Evolutionary conservation across 768 basidiomycete genomes (phyloP), one percentile per base, ranked within the genome.

Genomic region (Tulasnella sp.): DNA sequence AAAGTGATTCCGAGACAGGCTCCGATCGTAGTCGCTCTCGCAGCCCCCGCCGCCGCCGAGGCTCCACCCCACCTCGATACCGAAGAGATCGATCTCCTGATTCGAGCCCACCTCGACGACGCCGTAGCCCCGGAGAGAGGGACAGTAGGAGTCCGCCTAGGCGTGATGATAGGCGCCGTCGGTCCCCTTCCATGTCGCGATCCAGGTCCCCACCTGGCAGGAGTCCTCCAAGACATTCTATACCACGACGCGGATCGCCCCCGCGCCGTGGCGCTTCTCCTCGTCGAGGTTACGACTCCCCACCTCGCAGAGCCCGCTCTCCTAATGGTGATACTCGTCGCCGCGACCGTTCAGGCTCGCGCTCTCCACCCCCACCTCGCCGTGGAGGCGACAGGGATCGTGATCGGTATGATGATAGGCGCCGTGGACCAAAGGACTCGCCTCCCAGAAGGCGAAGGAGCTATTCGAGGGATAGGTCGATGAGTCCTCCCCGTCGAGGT

Each of bases 1-100:
- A 67, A 0, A 74, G 73, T 44, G 82, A 83, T 57, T 83, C 83
- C 0, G 87, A 89, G 80, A 87, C 87, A 0, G 82, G 82, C 55
- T 77, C 73, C 6, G 80, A 80, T 67, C 85, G 84, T 1, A 74
- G 79, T 35, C 79, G 80, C 69, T 73, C 79, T 70, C 35, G 74
- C 73, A 39, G 77, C 73, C 79, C 75, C 3, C 80, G 80, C 61
- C 73, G 79, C 20, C 74, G 75, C 35, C 79, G 81, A 70, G 77
- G 77, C 35, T 78, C 77, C 29, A 79, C 80, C 20, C 80, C 82
- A 18, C 80, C 81, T 70, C 48, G 81, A n/a, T 51, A 74, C 48
- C 69, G 72, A 15, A 75, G 76, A 26, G 75, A 75, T 71, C 55
- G 79, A 70, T 80, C 51, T 77, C 77, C 29, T 35, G 78, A 55